phyloP scores from a whole-genome alignment of 768 basidiomycete genomes.

The Lenzites betulinus region DNA sequence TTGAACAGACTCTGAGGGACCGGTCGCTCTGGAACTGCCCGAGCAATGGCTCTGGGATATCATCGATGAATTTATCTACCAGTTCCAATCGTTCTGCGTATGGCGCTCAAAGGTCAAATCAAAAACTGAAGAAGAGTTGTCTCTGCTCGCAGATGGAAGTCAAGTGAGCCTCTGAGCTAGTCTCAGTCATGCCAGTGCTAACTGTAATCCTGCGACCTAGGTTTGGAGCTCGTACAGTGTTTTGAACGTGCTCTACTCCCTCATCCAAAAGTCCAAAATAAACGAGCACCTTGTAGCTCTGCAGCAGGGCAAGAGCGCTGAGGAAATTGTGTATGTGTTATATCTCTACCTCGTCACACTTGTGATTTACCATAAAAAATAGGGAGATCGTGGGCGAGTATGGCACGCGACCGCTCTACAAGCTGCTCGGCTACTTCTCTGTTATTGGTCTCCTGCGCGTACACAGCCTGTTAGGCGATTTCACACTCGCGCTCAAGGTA shows the following conservation, averaged over 20 bases:
- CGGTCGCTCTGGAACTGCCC: constrained; percentile 90
- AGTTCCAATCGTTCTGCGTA: constrained; percentile 94
- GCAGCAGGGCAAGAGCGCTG: constrained; percentile 74
- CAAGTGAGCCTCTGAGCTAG: constrained; percentile 38
- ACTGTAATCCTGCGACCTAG: constrained; percentile 35
- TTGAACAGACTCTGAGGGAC: constrained; percentile 82
- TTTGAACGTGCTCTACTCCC: constrained; percentile 95
- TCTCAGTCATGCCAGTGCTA: neutral
- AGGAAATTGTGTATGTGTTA: constrained; percentile 76
- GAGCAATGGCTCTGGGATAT: constrained; percentile 99
- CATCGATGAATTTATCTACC: constrained; percentile 97
- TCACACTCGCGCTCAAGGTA: constrained; percentile 90
- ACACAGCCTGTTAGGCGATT: constrained; percentile 94
- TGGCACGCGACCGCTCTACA: constrained; percentile 85
- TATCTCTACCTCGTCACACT: neutral
- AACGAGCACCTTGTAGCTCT: constrained; percentile 90
- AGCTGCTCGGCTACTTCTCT: constrained; percentile 96
- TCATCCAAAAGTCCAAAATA: constrained; percentile 96
- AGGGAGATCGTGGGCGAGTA: constrained; percentile 92
- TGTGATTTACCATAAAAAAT: constrained; percentile 10
- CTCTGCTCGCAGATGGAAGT: constrained; percentile 76
- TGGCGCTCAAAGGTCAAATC: constrained; percentile 84
- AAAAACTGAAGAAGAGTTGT: constrained; percentile 89
- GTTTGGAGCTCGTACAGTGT: constrained; percentile 99
- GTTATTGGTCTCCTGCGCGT: constrained; percentile 94